phyloP scores from a whole-genome alignment of 1,139 yeast species.

The Geotrichum phurueaensis region DNA sequence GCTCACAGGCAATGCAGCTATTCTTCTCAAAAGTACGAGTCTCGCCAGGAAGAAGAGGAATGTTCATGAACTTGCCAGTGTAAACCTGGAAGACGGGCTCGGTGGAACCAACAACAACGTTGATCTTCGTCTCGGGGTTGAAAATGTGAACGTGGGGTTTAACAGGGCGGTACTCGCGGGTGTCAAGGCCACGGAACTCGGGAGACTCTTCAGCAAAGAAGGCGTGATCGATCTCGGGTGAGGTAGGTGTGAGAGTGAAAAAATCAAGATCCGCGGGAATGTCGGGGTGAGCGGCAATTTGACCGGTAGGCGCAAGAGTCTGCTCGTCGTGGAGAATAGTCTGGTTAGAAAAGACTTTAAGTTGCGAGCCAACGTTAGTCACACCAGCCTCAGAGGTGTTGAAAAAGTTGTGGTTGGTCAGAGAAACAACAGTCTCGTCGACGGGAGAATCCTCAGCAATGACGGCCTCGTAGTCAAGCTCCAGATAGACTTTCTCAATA shows the following conservation, averaged over 20 bases:
- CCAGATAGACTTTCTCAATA: constrained; percentile 31
- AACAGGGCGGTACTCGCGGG: constrained; percentile 38
- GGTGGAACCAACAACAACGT: constrained; percentile 47
- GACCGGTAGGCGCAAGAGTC: constrained; percentile 49
- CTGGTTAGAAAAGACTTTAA: constrained; percentile 33
- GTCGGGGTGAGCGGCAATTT: constrained; percentile 33
- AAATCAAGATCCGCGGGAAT: constrained; percentile 25
- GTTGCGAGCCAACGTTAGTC: constrained; percentile 31
- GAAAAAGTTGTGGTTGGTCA: constrained; percentile 64
- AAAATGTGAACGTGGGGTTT: constrained; percentile 43
- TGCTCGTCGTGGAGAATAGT: constrained; percentile 38
- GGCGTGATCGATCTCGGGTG: constrained; percentile 46
- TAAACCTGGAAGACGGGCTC: constrained; percentile 68
- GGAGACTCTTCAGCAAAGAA: constrained; percentile 42
- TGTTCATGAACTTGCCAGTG: constrained; percentile 51
- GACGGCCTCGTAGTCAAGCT: constrained; percentile 46
- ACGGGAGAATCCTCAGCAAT: constrained; percentile 39
- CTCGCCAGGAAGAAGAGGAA: constrained; percentile 34
- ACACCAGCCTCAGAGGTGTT: constrained; percentile 37
- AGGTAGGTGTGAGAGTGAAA: constrained; percentile 32
- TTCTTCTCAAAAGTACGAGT: constrained; percentile 39
- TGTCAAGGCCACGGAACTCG: constrained; percentile 36
- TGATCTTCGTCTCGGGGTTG: constrained; percentile 44
- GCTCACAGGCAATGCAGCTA: constrained; percentile 60
- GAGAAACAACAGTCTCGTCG: constrained; percentile 48